These are phyloP conservation scores for Aphanomyces invadans DNA, from an alignment of 352 stramenopile species.

Conservation along the genomic window DNA sequence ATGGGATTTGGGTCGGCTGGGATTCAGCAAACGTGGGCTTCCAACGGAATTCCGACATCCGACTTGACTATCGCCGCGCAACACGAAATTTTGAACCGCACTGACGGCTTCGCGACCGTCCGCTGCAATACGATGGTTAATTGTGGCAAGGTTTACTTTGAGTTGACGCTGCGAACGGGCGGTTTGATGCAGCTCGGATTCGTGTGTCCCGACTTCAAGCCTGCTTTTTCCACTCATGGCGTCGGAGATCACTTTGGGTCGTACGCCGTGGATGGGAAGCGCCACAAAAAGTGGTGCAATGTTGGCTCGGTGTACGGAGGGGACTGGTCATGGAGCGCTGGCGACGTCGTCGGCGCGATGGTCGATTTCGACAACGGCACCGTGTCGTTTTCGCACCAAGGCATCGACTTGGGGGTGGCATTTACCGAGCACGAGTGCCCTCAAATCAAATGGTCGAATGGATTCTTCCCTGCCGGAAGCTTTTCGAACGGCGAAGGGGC, in stretches of 20 bases:
- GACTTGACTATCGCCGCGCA: conserved; percentile 8
- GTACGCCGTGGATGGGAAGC: conserved; percentile 20
- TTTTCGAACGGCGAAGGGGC: conserved; percentile 22
- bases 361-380: conserved; percentile 90
- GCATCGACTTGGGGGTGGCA: conserved; percentile 11
- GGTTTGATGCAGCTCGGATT: conserved; percentile 23
- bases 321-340: conserved; percentile 47
- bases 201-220: background rate
- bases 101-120: conserved; percentile 13
- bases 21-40: background rate
- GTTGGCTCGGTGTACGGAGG: background rate
- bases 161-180: conserved; percentile 6
- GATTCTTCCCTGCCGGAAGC: conserved; percentile 12
- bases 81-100: conserved; percentile 10
- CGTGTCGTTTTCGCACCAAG: conserved; percentile 16
- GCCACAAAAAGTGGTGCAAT: conserved; percentile 22
- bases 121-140: background rate
- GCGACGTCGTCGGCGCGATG: conserved; percentile 97
- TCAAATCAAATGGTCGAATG: conserved; percentile 6
- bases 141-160: conserved; percentile 19
- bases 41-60: background rate
- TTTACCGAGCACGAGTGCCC: conserved; percentile 16
- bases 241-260: conserved; percentile 23
- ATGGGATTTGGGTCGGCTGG: background rate
- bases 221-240: conserved; percentile 17